phyloP scores from a whole-genome alignment of 805 yeast species.

The Kodamaea leandrae region DNA sequence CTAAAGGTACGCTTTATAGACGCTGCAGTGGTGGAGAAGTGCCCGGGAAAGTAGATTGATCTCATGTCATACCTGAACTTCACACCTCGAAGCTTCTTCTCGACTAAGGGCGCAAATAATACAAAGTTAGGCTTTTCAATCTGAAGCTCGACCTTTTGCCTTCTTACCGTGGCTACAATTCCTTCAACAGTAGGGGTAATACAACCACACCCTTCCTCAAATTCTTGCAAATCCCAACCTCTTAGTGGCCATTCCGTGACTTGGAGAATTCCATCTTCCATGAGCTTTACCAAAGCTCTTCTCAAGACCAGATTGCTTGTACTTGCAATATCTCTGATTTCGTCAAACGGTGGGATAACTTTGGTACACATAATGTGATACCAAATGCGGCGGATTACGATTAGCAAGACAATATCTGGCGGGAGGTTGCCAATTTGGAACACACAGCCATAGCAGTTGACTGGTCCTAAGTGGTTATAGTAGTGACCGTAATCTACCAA shows the following conservation, averaged over 20 bases:
- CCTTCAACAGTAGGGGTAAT: not conserved
- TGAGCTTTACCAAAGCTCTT: not conserved
- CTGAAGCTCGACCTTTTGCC: not conserved
- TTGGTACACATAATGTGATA: not conserved
- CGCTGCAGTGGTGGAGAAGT: not conserved
- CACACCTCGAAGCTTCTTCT: not conserved
- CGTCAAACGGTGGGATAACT: not conserved
- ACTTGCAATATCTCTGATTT: not conserved
- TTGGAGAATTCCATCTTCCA: not conserved
- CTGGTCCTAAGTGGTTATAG: not conserved
- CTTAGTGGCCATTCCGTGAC: conserved; percentile 2
- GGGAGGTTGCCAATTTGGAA: not conserved
- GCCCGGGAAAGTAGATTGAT: not conserved
- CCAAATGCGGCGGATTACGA: not conserved
- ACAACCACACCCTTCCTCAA: not conserved
- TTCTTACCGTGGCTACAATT: not conserved
- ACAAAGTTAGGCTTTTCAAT: not conserved
- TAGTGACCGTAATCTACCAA: not conserved
- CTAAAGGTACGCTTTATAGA: not conserved
- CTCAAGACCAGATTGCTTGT: not conserved
- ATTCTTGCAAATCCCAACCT: not conserved
- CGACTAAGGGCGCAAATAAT: not conserved
- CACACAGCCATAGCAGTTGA: not conserved
- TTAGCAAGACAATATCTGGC: not conserved
- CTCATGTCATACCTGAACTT: not conserved